These are phyloP conservation scores for Solanum paucissectum DNA, from an alignment of 257 asterid genomes.

Conservation along the genomic window DNA sequence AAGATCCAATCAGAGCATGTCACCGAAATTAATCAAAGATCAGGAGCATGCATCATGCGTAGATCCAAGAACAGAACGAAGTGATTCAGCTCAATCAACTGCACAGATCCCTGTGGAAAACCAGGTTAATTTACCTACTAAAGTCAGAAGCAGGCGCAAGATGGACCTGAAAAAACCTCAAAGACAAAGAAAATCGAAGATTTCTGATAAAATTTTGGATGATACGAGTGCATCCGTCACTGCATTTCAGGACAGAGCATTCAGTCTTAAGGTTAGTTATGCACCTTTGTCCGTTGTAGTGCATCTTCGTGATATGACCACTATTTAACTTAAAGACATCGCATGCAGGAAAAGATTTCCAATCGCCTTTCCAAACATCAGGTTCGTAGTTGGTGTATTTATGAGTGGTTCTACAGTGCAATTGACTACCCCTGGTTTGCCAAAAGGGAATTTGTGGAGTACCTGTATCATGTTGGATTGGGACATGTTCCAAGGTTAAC, in stretches of 20 bases:
- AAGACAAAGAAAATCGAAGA: slow-evolving; percentile 36
- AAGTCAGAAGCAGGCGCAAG: slow-evolving; percentile 72
- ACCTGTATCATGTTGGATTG: slow-evolving; percentile 72
- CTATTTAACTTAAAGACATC: background rate
- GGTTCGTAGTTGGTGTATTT: slow-evolving; percentile 75
- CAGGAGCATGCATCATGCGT: slow-evolving; percentile 50
- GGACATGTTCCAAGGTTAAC: slow-evolving; percentile 86
- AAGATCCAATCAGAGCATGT: slow-evolving; percentile 46
- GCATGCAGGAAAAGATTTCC: slow-evolving; percentile 43
- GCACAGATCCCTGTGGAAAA: slow-evolving; percentile 34
- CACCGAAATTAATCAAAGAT: slow-evolving; percentile 44
- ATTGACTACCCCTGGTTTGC: slow-evolving; percentile 94
- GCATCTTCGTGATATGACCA: background rate
- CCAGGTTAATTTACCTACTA: slow-evolving; percentile 50
- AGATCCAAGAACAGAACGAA: slow-evolving; percentile 64
- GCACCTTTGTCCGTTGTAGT: slow-evolving; percentile 6
- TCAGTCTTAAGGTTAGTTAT: slow-evolving; percentile 38
- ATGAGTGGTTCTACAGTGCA: slow-evolving; percentile 93
- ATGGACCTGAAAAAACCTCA: slow-evolving; percentile 32
- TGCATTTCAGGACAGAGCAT: slow-evolving; percentile 28
- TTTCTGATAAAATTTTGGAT: slow-evolving; percentile 30
- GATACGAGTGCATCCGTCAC: slow-evolving; percentile 27
- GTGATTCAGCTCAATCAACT: slow-evolving; percentile 73
- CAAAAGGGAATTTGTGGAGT: slow-evolving; percentile 77
- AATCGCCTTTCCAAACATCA: slow-evolving; percentile 48